phyloP scores from a whole-genome alignment of 192 early-diverging fungal species.

The Pecoramyces ruminantium region DNA sequence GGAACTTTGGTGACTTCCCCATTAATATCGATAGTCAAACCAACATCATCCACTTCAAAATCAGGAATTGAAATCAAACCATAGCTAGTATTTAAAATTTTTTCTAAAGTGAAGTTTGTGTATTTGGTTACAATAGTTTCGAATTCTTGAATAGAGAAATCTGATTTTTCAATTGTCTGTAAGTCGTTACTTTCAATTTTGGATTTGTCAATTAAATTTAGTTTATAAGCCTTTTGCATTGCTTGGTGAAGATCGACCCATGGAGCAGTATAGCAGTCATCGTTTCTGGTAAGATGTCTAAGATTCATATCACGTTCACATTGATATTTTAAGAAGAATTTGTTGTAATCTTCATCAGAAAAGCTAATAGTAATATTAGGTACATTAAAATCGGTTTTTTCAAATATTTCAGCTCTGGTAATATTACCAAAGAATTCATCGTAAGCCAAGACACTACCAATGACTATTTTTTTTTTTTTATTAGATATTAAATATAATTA shows the following conservation, averaged over 20 bases:
- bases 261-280: not conserved
- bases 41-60: not conserved
- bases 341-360: not conserved
- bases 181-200: not conserved
- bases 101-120: not conserved
- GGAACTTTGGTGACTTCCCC: not conserved
- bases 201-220: not conserved
- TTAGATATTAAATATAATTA: too few relatives aligned
- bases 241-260: not conserved
- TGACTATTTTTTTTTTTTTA: too few relatives aligned
- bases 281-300: not conserved
- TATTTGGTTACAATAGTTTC: not conserved
- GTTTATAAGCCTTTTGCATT: not conserved
- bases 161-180: not conserved
- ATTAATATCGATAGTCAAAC: not conserved
- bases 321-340: not conserved
- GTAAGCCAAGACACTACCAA: not conserved
- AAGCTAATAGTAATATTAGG: not conserved
- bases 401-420: not conserved
- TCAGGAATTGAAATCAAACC: not conserved
- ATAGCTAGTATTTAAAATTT: not conserved
- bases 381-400: not conserved
- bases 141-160: not conserved
- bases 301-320: not conserved
- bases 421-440: not conserved